Evolutionary conservation across 345 rosid species (phyloP).

Genomic region (Eucalyptus virginea): DNA sequence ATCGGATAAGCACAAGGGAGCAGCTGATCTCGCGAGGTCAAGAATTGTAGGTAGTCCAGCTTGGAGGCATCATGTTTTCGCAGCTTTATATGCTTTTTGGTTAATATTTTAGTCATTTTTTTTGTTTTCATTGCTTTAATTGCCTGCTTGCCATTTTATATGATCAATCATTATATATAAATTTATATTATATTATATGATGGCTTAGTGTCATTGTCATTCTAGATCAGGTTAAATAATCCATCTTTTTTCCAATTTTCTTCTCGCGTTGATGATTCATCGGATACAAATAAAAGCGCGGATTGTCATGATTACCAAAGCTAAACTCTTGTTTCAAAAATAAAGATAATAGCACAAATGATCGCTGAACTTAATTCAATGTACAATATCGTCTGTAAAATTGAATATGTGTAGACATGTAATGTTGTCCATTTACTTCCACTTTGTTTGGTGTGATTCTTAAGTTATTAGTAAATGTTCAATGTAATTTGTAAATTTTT

Average conservation of each 20-base stretch:
- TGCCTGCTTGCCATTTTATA: neutral
- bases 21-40: neutral
- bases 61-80: neutral
- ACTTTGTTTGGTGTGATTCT: neutral
- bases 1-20: slow-evolving; percentile 3
- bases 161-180: neutral
- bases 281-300: neutral
- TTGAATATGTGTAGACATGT: neutral
- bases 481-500: neutral
- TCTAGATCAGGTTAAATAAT: neutral
- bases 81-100: neutral
- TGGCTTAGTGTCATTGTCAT: neutral
- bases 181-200: neutral
- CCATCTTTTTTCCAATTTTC: neutral
- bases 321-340: neutral
- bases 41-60: slow-evolving; percentile 5
- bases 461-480: neutral
- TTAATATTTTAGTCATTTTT: neutral
- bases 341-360: neutral
- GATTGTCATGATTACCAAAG: neutral
- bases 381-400: accelerated
- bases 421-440: neutral
- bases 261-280: neutral
- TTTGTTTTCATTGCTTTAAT: neutral
- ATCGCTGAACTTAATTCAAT: neutral